Evolutionary conservation across 805 yeast species (phyloP).

Genomic region (Candida boleticola): DNA sequence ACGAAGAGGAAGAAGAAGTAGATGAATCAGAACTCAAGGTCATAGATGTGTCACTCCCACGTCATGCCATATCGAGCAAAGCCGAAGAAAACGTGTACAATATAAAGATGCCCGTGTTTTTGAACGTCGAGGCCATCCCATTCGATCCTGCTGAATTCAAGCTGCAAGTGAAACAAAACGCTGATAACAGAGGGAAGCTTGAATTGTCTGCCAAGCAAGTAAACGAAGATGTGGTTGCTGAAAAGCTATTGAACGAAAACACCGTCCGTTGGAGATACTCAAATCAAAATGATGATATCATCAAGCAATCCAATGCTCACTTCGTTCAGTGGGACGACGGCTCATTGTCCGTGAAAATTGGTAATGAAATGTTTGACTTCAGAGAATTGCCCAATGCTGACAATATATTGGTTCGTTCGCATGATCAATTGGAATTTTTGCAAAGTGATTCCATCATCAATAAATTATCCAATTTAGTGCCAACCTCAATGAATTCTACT

Average conservation of each 20-base stretch:
- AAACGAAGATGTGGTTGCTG: constrained; percentile 49
- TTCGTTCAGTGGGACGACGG: constrained; percentile 96
- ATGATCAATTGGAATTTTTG: constrained; percentile 68
- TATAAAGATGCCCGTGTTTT: constrained; percentile 77
- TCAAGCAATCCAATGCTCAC: constrained; percentile 85
- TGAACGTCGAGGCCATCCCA: constrained; percentile 80
- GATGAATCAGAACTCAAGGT: constrained; percentile 33
- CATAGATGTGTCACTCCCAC: constrained; percentile 42
- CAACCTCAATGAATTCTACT: constrained; percentile 84
- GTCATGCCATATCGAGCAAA: constrained; percentile 44
- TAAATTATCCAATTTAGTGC: constrained; percentile 72
- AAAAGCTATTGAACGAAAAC: constrained; percentile 70
- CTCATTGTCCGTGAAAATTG: constrained; percentile 76
- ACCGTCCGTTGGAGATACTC: constrained; percentile 95
- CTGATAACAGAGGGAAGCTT: constrained; percentile 23
- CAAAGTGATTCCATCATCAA: constrained; percentile 64
- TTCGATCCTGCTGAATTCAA: constrained; percentile 74
- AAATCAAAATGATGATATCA: constrained; percentile 65
- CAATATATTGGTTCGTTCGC: constrained; percentile 67
- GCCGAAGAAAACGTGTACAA: constrained; percentile 38
- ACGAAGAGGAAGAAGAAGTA: constrained; percentile 32
- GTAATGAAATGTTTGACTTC: constrained; percentile 84
- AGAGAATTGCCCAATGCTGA: constrained; percentile 63
- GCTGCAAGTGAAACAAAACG: constrained; percentile 42
- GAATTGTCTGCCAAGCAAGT: constrained; percentile 42